These are phyloP conservation scores for Nemania sp. DNA, from an alignment of 2,329 filamentous ascomycete genomes.

Conservation along the genomic window DNA sequence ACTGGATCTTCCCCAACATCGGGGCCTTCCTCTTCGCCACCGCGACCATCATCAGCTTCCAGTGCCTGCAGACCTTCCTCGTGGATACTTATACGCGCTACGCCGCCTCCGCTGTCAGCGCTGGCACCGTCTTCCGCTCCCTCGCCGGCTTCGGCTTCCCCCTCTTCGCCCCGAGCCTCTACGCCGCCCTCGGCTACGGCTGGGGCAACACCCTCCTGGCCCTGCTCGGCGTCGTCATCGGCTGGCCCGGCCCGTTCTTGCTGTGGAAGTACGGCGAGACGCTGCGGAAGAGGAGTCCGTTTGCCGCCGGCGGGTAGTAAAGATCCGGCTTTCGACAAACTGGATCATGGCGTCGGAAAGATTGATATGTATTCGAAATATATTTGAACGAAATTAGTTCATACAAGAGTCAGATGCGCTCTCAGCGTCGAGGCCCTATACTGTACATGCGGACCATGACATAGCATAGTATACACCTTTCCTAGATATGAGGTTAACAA, in stretches of 20 bases:
- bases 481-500: neutral
- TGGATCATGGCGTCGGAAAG: neutral
- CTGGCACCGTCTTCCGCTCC: slow-evolving; percentile 59
- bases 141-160: slow-evolving; percentile 65
- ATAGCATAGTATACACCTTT: neutral
- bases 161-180: slow-evolving; percentile 63
- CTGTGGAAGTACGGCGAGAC: slow-evolving; percentile 56
- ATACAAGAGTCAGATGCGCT: neutral
- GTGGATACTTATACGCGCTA: slow-evolving; percentile 62
- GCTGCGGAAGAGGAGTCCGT: slow-evolving; percentile 53
- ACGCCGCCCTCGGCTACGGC: slow-evolving; percentile 56
- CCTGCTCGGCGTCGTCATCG: slow-evolving; percentile 65
- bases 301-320: slow-evolving; percentile 45
- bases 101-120: slow-evolving; percentile 60
- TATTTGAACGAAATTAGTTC: neutral
- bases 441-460: neutral
- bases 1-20: slow-evolving; percentile 61
- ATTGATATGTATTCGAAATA: neutral
- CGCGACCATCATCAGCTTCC: slow-evolving; percentile 57
- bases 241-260: slow-evolving; percentile 61
- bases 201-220: slow-evolving; percentile 61
- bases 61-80: slow-evolving; percentile 61
- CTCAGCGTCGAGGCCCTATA: neutral
- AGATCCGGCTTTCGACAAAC: neutral
- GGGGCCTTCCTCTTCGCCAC: slow-evolving; percentile 55